These are phyloP conservation scores for Fusarium succisae DNA, from an alignment of 2,329 filamentous ascomycete species.

Conservation along the genomic window DNA sequence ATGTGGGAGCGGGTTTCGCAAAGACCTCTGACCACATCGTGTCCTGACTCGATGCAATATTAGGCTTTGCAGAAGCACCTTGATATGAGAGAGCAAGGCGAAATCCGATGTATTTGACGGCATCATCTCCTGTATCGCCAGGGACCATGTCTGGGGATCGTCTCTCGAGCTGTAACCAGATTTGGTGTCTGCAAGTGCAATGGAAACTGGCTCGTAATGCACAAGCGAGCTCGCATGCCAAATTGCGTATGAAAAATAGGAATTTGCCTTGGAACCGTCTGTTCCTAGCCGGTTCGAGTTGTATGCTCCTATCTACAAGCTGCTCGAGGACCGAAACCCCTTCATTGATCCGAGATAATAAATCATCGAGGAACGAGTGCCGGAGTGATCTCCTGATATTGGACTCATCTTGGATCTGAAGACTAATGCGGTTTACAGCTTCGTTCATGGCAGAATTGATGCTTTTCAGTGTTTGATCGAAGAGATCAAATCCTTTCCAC, in stretches of 20 bases:
- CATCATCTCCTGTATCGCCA: not conserved
- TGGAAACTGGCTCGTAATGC: not conserved
- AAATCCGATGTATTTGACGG: too few species aligned
- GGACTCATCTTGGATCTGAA: not conserved
- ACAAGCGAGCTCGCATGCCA: not conserved
- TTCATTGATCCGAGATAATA: not conserved
- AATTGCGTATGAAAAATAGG: not conserved
- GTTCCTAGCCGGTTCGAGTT: not conserved
- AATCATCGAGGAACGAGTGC: not conserved
- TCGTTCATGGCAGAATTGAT: not conserved
- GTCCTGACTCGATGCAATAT: too few species aligned
- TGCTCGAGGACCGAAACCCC: not conserved
- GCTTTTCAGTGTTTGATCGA: accelerated
- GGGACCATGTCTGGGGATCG: not conserved
- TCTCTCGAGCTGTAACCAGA: not conserved
- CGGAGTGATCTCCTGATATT: not conserved
- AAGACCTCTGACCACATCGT: too few species aligned
- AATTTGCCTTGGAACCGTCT: not conserved
- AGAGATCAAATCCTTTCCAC: not conserved
- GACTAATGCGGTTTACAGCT: not conserved
- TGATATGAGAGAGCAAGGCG: too few species aligned
- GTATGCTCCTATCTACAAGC: not conserved
- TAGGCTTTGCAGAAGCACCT: too few species aligned
- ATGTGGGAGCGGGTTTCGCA: too few species aligned
- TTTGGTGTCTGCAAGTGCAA: not conserved